Evolutionary conservation across 176 grass and related monocot genomes (phyloP).

Genomic region (Bolboschoenus planiculmis): DNA sequence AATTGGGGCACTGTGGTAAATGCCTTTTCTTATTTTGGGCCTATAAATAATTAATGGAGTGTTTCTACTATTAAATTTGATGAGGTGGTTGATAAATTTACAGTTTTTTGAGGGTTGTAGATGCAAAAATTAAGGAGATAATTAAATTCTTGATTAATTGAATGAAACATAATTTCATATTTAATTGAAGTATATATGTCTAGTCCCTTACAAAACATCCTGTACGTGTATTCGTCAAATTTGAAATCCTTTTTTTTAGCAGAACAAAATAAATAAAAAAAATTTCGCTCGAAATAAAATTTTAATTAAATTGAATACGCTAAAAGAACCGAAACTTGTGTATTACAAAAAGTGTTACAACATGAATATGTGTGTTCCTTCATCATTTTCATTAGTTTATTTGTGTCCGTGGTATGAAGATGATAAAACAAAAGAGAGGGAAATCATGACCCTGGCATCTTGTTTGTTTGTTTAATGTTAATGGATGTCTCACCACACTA

Average conservation of each 20-base stretch:
- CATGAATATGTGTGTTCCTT: too few species aligned
- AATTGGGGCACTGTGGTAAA: not conserved
- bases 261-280: not conserved
- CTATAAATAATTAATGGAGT: not conserved
- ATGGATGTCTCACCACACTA: conserved; percentile 24
- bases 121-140: too few species aligned
- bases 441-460: conserved; percentile 21
- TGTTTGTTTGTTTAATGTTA: conserved; percentile 25
- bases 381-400: conserved; percentile 18
- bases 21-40: not conserved
- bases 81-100: not conserved
- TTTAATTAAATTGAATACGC: too few species aligned
- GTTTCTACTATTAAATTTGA: not conserved
- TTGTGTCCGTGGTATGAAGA: not conserved
- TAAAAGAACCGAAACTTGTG: not conserved
- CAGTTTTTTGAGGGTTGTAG: not conserved
- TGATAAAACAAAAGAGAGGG: not conserved
- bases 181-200: not conserved
- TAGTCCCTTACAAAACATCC: too few species aligned
- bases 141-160: too few species aligned
- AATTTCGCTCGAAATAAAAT: not conserved
- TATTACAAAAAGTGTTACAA: too few species aligned
- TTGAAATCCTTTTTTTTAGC: not conserved
- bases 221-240: not conserved
- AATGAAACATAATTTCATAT: too few species aligned